Evolutionary conservation across 2,329 filamentous ascomycete genomes (phyloP).

Genomic region (Lachnellula hyalina): DNA sequence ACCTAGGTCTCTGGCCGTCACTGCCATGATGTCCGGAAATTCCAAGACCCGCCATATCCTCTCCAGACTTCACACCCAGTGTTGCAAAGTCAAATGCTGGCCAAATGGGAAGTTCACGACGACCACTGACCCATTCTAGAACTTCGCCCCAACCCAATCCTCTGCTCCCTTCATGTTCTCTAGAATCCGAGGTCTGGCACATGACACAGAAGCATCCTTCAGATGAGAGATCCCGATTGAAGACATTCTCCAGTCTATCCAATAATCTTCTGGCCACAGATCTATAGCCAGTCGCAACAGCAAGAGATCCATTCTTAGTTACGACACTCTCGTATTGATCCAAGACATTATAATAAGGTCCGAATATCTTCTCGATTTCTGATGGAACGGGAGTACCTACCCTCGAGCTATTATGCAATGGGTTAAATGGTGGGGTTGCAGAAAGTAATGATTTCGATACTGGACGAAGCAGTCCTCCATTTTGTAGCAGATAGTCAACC

Average conservation of each 20-base stretch:
- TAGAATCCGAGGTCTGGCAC: slow-evolving; percentile 56
- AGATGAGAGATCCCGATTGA: slow-evolving; percentile 83
- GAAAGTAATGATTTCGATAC: slow-evolving; percentile 71
- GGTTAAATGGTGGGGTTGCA: slow-evolving; percentile 44
- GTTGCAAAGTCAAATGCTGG: slow-evolving; percentile 75
- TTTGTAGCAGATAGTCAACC: slow-evolving; percentile 87
- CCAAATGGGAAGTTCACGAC: slow-evolving; percentile 81
- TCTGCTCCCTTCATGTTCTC: slow-evolving; percentile 42
- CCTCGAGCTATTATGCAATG: slow-evolving; percentile 45
- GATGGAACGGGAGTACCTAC: slow-evolving; percentile 32
- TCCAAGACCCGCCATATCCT: slow-evolving; percentile 51
- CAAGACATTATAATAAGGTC: slow-evolving; percentile 74
- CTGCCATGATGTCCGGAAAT: slow-evolving; percentile 55
- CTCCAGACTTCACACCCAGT: slow-evolving; percentile 54
- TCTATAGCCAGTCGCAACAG: slow-evolving; percentile 90
- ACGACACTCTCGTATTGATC: slow-evolving; percentile 84
- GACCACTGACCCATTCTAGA: slow-evolving; percentile 83
- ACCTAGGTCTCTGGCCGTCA: slow-evolving; percentile 49
- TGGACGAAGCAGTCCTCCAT: slow-evolving; percentile 71
- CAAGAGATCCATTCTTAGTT: slow-evolving; percentile 77
- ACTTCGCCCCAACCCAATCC: slow-evolving; percentile 95
- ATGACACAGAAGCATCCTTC: slow-evolving; percentile 84
- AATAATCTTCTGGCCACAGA: slow-evolving; percentile 87
- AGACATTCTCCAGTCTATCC: slow-evolving; percentile 88
- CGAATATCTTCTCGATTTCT: slow-evolving; percentile 70